Evolutionary conservation across 2,329 filamentous ascomycete species (phyloP), one percentile per base, ranked within the genome.

Genomic region (Drechmeria coniospora): DNA sequence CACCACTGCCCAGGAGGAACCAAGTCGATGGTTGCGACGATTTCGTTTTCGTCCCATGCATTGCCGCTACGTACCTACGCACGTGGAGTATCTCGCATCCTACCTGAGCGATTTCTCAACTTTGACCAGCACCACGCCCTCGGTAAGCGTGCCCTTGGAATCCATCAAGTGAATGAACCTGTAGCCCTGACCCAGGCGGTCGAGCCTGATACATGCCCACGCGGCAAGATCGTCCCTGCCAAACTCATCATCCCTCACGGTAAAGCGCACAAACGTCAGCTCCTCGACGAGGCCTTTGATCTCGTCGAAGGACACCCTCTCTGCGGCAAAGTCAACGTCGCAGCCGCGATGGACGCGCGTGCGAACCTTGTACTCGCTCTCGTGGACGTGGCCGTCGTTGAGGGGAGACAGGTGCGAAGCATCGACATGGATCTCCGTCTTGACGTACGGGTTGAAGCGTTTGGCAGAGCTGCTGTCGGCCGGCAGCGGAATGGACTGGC

Each of bases 151-250:
- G 1, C 82, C 82, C 35, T 74, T 65, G 15, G 63, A 59, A 45
- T 92, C 75, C 36, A 79, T 62, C 32, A 95, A 56, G 41, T 76
- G 78, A 31, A 95, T 61, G 38, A 93, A 73, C 8, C 84, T 65
- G 40, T 80, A 79, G 1, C 90, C 87, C 19, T 67, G 57, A 34
- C 72, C 71, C 33, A 94, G 51, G 6, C 84, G 68, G 53, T 94
- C 84, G 14, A 95, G 67, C 21, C 84, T 68, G 40, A 92, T 75
- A 45, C 84, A 93, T 2, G 80, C 74, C 90, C 90, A 95, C 3
- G 79, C 83, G 8, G 83, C 77, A 31, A 93, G 53, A 33, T 78
- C 68, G 44, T 95, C 84, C 36, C 68, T 66, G 4, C 76, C 74
- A 38, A 86, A 69, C 50, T 87, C 79, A 40, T 92, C 79, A 48